Percentiles rank a stretch among this genome's conserved stretches.
Conservation (phyloP, 106 monocot genomes). For the Allium fistulosum region DNA sequence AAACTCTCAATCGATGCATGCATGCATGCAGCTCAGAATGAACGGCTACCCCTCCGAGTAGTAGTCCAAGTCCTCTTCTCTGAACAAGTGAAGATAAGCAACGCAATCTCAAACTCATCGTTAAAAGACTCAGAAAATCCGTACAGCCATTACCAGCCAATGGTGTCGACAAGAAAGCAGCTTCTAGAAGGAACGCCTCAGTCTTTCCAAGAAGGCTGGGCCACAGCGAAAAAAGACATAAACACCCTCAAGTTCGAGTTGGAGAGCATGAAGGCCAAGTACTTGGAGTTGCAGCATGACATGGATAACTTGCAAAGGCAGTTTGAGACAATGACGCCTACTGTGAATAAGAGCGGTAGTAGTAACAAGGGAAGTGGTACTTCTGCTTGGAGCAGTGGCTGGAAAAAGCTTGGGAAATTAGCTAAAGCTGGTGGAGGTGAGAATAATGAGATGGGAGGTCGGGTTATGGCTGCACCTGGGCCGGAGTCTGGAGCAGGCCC, state of each 20-base stretch:
- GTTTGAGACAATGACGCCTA: constrained; percentile 48
- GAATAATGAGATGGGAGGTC: constrained; percentile 10
- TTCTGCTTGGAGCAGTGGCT: constrained; percentile 69
- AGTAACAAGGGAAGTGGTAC: not conserved
- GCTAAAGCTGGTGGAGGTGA: constrained; percentile 37
- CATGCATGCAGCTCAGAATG: constrained; percentile 98
- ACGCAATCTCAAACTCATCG: constrained; percentile 67
- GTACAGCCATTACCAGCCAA: constrained; percentile 31
- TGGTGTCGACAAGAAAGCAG: constrained; percentile 38
- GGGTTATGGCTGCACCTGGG: not conserved
- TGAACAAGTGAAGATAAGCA: constrained; percentile 92
- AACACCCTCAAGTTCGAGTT: constrained; percentile 94
- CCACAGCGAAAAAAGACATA: constrained; percentile 84
- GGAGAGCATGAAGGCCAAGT: constrained; percentile 89
- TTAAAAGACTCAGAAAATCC: constrained; percentile 24
- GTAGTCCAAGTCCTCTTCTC: constrained; percentile 96
- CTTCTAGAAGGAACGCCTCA: constrained; percentile 85
- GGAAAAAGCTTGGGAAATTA: constrained; percentile 68
- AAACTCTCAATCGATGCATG: constrained; percentile 97
- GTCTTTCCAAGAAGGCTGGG: constrained; percentile 94
- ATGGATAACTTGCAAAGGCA: constrained; percentile 78
- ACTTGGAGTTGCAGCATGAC: constrained; percentile 75
- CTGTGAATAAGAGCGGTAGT: not conserved
- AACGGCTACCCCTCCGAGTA: constrained; percentile 84
- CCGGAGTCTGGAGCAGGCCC: not conserved